Evolutionary conservation across 192 early-diverging fungal genomes (phyloP), one percentile per base, ranked within the genome.

Genomic region (Geosiphon pyriformis): DNA sequence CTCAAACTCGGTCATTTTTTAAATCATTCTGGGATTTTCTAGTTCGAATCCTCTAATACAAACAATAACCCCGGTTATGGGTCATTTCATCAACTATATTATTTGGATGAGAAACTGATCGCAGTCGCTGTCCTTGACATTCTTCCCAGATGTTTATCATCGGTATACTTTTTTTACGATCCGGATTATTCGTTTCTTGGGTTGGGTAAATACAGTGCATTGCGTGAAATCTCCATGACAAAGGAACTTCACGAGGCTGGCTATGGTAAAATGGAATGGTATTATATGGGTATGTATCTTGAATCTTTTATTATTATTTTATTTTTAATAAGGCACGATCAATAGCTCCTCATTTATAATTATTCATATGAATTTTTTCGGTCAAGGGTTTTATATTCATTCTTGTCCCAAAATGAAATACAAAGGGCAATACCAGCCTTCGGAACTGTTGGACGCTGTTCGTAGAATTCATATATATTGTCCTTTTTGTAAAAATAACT

Each of bases 151-250:
- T 97, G 92, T 69, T 78, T 97, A 8, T 95, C 94, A 2, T 87
- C 92, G 0, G 96, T 98, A 25, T 98, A 98, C 68, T 89, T 94
- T 61, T 85, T 94, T 68, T 98, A 98, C 75, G 94, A 98, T 68
- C 90, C 94, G 1, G 86, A 86, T n/a, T 92, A 86, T 58, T 65
- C 80, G 0, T 80, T 74, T 42, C 73, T 98, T 27, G 84, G 84
- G 11, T 72, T 94, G 23, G 96, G 96, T n/a, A 88, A 89, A 33
- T 93, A 90, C 70, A 87, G 87, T 58, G 92, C 92, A 3, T 69
- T 97, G 54, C 72, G 87, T 42, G 96, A 98, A 72, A 91, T 95
- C 32, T 78, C 80, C 48, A 69, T 95, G 26, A 73, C 81, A 0
- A 72, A 80, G 54, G 68, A 74, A 29, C 69, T 93, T 22, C 64